Evolutionary conservation across 2,329 filamentous ascomycete species (phyloP), one percentile per base, ranked within the genome.

Genomic region (Sarocladiaceae sp.): DNA sequence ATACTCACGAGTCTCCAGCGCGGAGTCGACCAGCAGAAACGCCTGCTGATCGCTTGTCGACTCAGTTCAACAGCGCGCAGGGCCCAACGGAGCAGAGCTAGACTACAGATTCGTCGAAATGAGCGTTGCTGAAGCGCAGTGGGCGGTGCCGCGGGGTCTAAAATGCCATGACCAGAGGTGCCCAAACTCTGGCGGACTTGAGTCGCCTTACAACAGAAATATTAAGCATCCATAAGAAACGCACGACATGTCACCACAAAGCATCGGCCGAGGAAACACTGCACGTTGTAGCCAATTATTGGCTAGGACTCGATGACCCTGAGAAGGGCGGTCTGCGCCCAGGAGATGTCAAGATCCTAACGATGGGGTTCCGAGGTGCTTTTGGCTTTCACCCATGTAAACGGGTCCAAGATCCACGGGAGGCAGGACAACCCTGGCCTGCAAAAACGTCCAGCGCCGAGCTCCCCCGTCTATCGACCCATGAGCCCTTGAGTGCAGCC

Each of bases 361-460:
- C 22, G 17, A 29, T n/a, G 11, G n/a, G 11, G 33, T 10, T 8
- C 26, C 25, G 17, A 48, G 12, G 15, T 33, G n/a, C 20, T 33
- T 33, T 26, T 33, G 44, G 28, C 26, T 48, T 48, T 31, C 23
- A 20, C 44, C 26, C 44, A 48, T 33, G 25, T 5, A 18, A 31
- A 48, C 20, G 44, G 44, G 18, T 5, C 44, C 28, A 33, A 28
- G 44, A 46, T 46, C 40, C 40, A 46, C 40, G 40, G 29, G n/a
- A 22, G 10, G 29, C 22, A 26, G 7, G 22, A 22, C 26, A 20
- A 20, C 25, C 44, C 44, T 33, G 31, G 25, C 4, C 17, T 48
- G 44, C 15, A 20, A 48, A 33, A 18, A 18, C 4, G 22, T 11
- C 20, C 44, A 10, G 12, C 40, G 15, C 22, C 22, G 40, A 46